Percentiles rank a stretch among this genome's conserved stretches.
phyloP scores from a whole-genome alignment of 495 filamentous ascomycete genomes.

The Hypomontagnella monticulosa region DNA sequence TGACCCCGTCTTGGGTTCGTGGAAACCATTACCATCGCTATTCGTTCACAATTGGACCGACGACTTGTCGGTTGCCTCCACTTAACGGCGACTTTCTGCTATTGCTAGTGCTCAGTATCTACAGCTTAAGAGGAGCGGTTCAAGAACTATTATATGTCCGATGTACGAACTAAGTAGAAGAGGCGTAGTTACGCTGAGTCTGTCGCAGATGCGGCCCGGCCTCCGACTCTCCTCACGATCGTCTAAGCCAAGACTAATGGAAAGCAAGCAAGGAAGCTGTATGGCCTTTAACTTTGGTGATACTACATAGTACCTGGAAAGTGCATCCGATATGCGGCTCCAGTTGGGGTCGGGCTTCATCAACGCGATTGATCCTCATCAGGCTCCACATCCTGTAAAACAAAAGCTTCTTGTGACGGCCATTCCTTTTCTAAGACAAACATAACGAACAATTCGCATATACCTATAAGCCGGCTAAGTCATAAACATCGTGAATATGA shows the following conservation, averaged over 20 bases:
- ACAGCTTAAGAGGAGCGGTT: conserved; percentile 4
- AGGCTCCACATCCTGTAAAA: conserved; percentile 17
- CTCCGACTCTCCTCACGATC: conserved; percentile 32
- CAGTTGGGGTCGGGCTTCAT: conserved; percentile 23
- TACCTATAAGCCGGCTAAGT: background rate
- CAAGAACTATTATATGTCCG: background rate
- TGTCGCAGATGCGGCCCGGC: conserved; percentile 29
- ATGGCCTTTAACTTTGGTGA: conserved; percentile 12
- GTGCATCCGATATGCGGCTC: conserved; percentile 31
- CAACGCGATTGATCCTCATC: conserved; percentile 6
- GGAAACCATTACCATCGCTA: conserved; percentile 2
- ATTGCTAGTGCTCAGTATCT: conserved; percentile 1
- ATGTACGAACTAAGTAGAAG: conserved; percentile 7
- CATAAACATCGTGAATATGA: conserved; percentile 45
- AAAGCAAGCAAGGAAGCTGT: background rate
- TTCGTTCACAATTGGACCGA: conserved; percentile 35
- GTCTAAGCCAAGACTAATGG: conserved; percentile 8
- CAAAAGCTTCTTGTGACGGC: conserved; percentile 8
- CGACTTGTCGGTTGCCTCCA: conserved; percentile 14
- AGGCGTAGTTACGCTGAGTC: background rate
- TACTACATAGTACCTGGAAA: conserved; percentile 5
- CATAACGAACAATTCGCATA: background rate
- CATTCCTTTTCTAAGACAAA: background rate
- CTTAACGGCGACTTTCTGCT: background rate
- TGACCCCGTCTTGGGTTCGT: conserved; percentile 1